These are phyloP conservation scores for Paratrimastix pyriformis DNA, from an alignment of 78 protist species.

Conservation along the genomic window DNA sequence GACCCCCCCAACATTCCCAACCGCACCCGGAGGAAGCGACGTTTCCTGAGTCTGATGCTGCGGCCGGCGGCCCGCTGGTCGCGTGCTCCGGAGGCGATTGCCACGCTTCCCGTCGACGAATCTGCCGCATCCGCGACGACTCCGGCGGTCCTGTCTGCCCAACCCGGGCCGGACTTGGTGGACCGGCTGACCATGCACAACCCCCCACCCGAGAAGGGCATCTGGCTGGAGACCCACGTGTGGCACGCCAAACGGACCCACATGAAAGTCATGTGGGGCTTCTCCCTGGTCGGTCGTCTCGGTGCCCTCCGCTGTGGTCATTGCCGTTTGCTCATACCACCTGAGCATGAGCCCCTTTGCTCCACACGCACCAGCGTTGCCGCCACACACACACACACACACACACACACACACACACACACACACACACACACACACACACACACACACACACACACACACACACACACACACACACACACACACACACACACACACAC, in stretches of 20 bases:
- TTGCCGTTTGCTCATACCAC: too few relatives aligned
- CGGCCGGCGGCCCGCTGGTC: neutral
- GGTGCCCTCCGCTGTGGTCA: too few relatives aligned
- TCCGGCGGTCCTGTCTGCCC: neutral
- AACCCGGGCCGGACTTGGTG: neutral
- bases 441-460: too few relatives aligned
- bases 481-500: too few relatives aligned
- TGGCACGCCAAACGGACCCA: conserved; percentile 3
- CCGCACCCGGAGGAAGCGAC: neutral
- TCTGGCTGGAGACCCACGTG: conserved; percentile 3
- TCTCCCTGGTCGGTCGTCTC: too few relatives aligned
- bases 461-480: too few relatives aligned
- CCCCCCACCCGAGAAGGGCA: neutral
- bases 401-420: too few relatives aligned
- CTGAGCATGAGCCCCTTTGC: too few relatives aligned
- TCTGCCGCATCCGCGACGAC: neutral
- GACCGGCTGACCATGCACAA: neutral
- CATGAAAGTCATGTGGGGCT: neutral
- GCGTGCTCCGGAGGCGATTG: neutral
- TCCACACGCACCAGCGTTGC: too few relatives aligned
- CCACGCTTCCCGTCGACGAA: too few relatives aligned
- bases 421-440: too few relatives aligned
- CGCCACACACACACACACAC: too few relatives aligned
- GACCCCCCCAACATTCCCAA: neutral
- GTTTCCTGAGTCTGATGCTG: neutral